phyloP scores from a whole-genome alignment of 2,329 filamentous ascomycete genomes.

The Cordyceps militaris region DNA sequence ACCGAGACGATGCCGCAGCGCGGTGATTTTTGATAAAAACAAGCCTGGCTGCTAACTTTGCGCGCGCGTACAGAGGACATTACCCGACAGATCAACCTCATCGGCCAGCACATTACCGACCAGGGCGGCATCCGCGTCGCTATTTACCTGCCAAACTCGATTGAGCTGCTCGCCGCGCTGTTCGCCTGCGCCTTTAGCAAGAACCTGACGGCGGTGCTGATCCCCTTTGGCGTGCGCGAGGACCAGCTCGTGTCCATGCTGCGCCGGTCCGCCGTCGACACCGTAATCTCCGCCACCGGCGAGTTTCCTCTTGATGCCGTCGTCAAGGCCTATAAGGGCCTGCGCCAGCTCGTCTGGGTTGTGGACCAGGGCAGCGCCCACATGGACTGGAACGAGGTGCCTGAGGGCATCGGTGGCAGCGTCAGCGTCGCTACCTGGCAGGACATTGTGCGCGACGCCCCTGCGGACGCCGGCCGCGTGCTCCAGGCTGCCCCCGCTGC shows the following conservation, averaged over 20 bases:
- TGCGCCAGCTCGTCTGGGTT: conserved; percentile 83
- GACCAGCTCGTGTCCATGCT: conserved; percentile 66
- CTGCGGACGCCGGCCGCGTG: conserved; percentile 49
- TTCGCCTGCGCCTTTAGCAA: conserved; percentile 85
- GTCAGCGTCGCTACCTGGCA: conserved; percentile 90
- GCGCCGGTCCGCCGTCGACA: conserved; percentile 66
- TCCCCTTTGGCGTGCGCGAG: conserved; percentile 74
- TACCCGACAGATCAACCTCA: conserved; percentile 77
- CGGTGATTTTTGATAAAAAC: background rate
- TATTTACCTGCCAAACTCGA: conserved; percentile 85
- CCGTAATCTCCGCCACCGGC: conserved; percentile 77
- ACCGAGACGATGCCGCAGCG: background rate
- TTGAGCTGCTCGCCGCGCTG: conserved; percentile 74
- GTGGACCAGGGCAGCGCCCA: conserved; percentile 85
- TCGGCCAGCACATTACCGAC: conserved; percentile 70
- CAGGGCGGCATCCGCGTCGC: conserved; percentile 71
- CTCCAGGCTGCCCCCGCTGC: conserved; percentile 54
- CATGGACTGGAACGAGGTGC: conserved; percentile 91
- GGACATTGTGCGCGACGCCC: conserved; percentile 70
- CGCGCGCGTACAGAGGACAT: conserved; percentile 50
- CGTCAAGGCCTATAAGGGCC: conserved; percentile 57
- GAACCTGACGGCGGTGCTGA: conserved; percentile 71
- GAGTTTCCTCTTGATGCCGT: conserved; percentile 75
- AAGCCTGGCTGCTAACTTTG: background rate
- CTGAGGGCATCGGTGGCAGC: conserved; percentile 64